Base-by-base conservation (phyloP, 208 protist species). In the Vickermania spadyakhi region DNA sequence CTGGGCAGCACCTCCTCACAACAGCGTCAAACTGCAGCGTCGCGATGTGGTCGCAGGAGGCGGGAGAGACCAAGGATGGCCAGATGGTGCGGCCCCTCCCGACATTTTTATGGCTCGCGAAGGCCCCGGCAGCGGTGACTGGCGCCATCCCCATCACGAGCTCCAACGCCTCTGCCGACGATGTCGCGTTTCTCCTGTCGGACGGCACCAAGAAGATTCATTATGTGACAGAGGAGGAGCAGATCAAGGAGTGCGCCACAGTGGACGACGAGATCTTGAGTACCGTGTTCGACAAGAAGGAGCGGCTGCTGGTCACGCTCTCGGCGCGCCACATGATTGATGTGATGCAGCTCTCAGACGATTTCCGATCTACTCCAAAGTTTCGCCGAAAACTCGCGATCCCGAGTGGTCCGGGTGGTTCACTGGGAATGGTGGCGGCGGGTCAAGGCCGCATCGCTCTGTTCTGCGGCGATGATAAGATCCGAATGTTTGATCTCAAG, bases 401-500 rank as follows among this genome's bases (percentile, higher is more conserved):
- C 0, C 66, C 85, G 28, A 53, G 55, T 26, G 55, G 66, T 13
- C 72, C 79, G 5, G 72, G 60, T 5, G 63, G 76, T 3, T 65
- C 53, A 22, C 59, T 86, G 21, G 72, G 77, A 25, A 91, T 96
- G 84, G 60, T 66, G n/a, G 96, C 84, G 89, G 82, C 76, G 3
- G 65, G 61, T 23, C 36, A 79, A 0, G 78, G 79, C 28, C 60
- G 93, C 0, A 68, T 97, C 30, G 90, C 84, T 1, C 84, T 95
- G 41, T 70, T 61, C 23, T 89, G 79, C 52, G 80, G 82, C 28
- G 91, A 97, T 65, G 77, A 85, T 58, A 72, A 72, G 22, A 62
- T 97, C 41, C 81, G 91, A 50, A 61, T 96, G 42, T 92, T 94
- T 28, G 84, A 94, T 58, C 64, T 95, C 41, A 30, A 71, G 23